Base-by-base conservation (phyloP, 768 basidiomycete species). In the Pholiota microspora region DNA sequence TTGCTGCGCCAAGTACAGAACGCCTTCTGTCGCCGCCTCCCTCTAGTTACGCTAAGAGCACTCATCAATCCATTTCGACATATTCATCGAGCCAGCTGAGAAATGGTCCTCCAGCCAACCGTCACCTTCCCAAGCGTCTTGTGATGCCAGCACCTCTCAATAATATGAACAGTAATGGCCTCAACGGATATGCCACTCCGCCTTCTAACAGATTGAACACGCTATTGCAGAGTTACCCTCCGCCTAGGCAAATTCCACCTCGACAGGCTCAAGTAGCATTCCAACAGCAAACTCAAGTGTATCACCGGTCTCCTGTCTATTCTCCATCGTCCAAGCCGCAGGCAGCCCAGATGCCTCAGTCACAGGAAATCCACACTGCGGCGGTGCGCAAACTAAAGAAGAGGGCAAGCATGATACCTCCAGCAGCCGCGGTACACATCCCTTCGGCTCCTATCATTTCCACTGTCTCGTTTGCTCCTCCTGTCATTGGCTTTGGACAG, bases 141-240 rank as follows among this genome's bases (percentile, higher is more conserved):
- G 82, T 89, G 38, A 90, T 90, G 88, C 88, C 88, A 44, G 69
- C 84, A 2, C 88, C 84, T 13, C 75, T 90, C 34, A 82, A 83
- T 62, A 67, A 53, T 27, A 55, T 55, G 16, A 34, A 31, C 29
- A 13, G 40, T 2, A 42, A 4, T 42, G 21, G 40, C 29, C 38
- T 24, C 29, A 18, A 13, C 13, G 38, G 27, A 5, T 23, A 27
- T 42, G 13, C 25, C 18, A 4, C 38, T 5, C 51, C 38, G 10
- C 51, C 38, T 8, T 29, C 40, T 32, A 44, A 2, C 10, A 31
- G n/a, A 38, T n/a, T 28, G n/a, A 24, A 36, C 28, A n/a, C 38
- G 5, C 15, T 40, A 12, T 28, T 21, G 4, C 51, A 25, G 10
- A 15, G 21, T 18, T 35, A 51, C 21, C 31, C 54, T 50, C 44